Evolutionary conservation across 257 asterid genomes (phyloP), one percentile per base, ranked within the genome.

Genomic region (Ophiorrhiza pumila): DNA sequence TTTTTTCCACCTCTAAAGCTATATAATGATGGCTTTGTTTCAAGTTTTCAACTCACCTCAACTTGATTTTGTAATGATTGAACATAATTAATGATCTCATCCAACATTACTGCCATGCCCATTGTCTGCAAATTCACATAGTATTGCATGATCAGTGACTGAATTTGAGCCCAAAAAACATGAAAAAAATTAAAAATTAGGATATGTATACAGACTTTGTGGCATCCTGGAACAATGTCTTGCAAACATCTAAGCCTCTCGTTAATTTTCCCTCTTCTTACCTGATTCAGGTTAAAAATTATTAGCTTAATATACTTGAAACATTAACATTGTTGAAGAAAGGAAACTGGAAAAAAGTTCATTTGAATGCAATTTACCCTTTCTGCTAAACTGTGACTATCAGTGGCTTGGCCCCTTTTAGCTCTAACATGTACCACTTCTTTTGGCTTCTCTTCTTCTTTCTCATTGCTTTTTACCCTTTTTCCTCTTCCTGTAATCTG

Each of bases 81-180:
- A 37, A 93, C 97, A 67, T 93, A 93, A 72, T 85, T 93, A 78
- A 90, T 93, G 27, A 89, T 93, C 82, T 93, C 95, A 77, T 93
- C 98, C 86, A 93, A 81, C 98, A 93, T 93, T 8, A 88, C 89
- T 22, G 98, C 93, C 98, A 93, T 93, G 37, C 98, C 98, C 98
- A 90, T 90, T 7, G 91, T 85, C 98, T 93, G 96, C 75, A 76
- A 85, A 78, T 74, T 52, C 15, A 69, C 62, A 46, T 67, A 59
- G 45, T 39, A 68, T 68, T 56, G 14, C 32, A 68, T 37, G 13
- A 5, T 34, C 42, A 12, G 7, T 0, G 0, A 57, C 11, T 7
- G 12, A 23, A 3, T 53, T 69, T 27, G 8, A 7, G 5, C n/a
- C n/a, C 2, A 52, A 5, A 23, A 35, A 25, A 29, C 43, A 32